Conservation (phyloP, 1,284 basidiomycete genomes). For the Tilletia caries region DNA sequence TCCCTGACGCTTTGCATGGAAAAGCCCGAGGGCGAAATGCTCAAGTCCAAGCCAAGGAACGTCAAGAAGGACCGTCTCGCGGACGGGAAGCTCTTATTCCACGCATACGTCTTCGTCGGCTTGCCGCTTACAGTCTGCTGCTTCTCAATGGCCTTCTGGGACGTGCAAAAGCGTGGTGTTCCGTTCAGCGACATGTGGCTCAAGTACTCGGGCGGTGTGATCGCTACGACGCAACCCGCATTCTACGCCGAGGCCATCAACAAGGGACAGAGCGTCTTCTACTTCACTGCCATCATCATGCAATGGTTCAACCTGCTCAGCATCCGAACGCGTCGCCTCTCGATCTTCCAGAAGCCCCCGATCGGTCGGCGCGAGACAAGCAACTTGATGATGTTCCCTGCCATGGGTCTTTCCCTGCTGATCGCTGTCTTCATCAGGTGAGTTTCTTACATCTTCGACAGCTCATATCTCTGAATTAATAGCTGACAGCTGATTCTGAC, state of each 20-base stretch:
- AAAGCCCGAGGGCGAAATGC: constrained; percentile 61
- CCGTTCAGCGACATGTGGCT: constrained; percentile 56
- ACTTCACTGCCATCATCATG: constrained; percentile 67
- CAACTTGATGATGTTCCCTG: constrained; percentile 36
- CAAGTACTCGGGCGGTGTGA: constrained; percentile 58
- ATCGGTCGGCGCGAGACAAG: constrained; percentile 24
- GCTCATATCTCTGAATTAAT: no score
- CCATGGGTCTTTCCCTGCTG: constrained; percentile 26
- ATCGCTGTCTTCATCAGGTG: constrained; percentile 37
- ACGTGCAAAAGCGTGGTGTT: constrained; percentile 61
- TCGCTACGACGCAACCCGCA: constrained; percentile 50
- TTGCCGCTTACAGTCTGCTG: constrained; percentile 62
- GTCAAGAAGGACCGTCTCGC: constrained; percentile 59
- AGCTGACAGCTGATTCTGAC: background rate
- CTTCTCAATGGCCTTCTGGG: constrained; percentile 58
- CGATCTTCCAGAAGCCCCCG: constrained; percentile 52
- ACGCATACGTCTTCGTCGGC: constrained; percentile 67
- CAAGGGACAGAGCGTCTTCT: constrained; percentile 54
- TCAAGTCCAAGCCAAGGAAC: constrained; percentile 66
- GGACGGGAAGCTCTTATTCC: constrained; percentile 62
- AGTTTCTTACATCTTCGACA: background rate
- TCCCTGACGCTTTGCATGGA: constrained; percentile 63
- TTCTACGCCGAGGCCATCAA: constrained; percentile 56
- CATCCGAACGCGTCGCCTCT: constrained; percentile 60
- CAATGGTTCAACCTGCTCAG: constrained; percentile 60